These are phyloP conservation scores for Clavaria fumosa DNA, from an alignment of 768 basidiomycete genomes.

Conservation along the genomic window DNA sequence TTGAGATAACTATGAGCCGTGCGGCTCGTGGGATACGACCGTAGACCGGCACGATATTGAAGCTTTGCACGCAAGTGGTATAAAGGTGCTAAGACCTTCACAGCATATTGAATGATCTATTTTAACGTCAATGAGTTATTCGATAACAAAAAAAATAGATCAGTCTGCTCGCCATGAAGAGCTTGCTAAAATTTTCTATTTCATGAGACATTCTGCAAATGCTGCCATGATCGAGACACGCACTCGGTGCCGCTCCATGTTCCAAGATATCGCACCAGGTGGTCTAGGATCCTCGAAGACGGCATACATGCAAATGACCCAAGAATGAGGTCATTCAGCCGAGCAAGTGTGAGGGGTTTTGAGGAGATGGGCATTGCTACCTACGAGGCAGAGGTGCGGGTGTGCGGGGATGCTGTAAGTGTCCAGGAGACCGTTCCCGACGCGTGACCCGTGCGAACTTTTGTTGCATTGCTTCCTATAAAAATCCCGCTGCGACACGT, in stretches of 20 bases:
- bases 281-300: slow-evolving; percentile 50
- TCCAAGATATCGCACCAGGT: slow-evolving; percentile 58
- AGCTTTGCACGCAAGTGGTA: slow-evolving; percentile 52
- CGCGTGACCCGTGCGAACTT: not conserved
- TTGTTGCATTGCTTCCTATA: not conserved
- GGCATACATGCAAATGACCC: slow-evolving; percentile 46
- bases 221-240: too few species aligned
- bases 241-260: slow-evolving; percentile 83
- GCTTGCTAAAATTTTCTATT: slow-evolving; percentile 52
- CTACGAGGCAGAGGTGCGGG: too few species aligned
- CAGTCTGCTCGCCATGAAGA: slow-evolving; percentile 45
- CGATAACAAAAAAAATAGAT: not conserved
- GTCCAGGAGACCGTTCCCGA: too few species aligned
- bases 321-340: slow-evolving; percentile 46
- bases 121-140: not conserved
- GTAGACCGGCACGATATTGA: slow-evolving; percentile 48
- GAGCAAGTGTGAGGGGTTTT: slow-evolving; percentile 31
- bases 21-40: slow-evolving; percentile 36
- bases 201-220: too few species aligned
- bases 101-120: slow-evolving; percentile 58
- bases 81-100: slow-evolving; percentile 55
- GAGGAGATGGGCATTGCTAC: slow-evolving; percentile 28
- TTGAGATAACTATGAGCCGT: slow-evolving; percentile 37
- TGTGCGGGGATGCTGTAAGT: too few species aligned
- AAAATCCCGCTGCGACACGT: not conserved